Base-by-base conservation (phyloP, 1,139 yeast species). In the Suhomyces maxii region DNA sequence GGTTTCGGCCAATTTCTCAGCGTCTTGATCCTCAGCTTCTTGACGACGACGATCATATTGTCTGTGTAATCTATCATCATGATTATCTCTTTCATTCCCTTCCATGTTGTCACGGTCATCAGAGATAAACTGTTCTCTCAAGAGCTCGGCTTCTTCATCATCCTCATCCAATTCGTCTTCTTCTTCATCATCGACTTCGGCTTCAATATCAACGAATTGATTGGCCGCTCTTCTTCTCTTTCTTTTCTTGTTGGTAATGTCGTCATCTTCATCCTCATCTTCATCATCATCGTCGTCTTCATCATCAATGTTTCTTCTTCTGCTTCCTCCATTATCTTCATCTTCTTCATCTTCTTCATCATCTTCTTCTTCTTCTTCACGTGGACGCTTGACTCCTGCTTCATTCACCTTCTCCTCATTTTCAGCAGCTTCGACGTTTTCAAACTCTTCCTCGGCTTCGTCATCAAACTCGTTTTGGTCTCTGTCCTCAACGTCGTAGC, bases 121-220 rank as follows among this genome's bases (percentile, higher is more conserved):
- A 8, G 84, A 82, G 54, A 86, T 82, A 62, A 85, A 86, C 61
- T 89, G 96, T 61, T 90, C 95, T 58, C 91, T 81, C 47, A 87
- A 81, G 37, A 89, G 71, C 53, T 87, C 97, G 9, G 93, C 96
- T 57, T 89, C 97, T 55, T 89, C 84, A 49, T 80, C 96, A 50
- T 90, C 98, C 56, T 91, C 98, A 44, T 75, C 80, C 41, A 89
- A 86, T 36, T 85, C 91, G 36, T 93, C 99, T 55, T 93, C 99
- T 49, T 93, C 99, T 56, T 93, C 99, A 51, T 93, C 98, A 65
- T 95, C 97, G 48, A 93, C 99, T 65, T 93, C 99, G 49, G 99
- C 99, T 75, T 93, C 99, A 47, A 93, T 95, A 86, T 93, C 99
- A 69, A 93, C 79, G 68, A 93, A 93, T 74, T 88, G 93, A 67